phyloP scores from a whole-genome alignment of 345 rosid genomes.

The Hibiscus mutabilis region DNA sequence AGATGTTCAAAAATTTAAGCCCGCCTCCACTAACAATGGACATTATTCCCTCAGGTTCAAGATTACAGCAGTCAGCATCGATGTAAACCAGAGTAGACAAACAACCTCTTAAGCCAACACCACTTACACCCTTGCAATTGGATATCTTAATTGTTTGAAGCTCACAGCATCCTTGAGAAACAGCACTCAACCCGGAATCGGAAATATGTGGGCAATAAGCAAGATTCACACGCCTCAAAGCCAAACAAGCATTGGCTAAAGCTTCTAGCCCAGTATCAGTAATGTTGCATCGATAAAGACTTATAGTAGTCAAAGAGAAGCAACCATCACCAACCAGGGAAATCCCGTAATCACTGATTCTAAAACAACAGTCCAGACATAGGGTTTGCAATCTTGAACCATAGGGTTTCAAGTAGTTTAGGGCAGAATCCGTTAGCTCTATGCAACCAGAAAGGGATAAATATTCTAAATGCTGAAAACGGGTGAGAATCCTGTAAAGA shows the following conservation, averaged over 20 bases:
- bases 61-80: slow-evolving; percentile 50
- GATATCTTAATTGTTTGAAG: slow-evolving; percentile 52
- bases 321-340: slow-evolving; percentile 43
- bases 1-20: slow-evolving; percentile 48
- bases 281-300: slow-evolving; percentile 52
- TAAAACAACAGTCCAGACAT: slow-evolving; percentile 58
- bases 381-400: slow-evolving; percentile 47
- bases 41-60: slow-evolving; percentile 44
- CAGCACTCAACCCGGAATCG: slow-evolving; percentile 42
- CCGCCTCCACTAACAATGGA: slow-evolving; percentile 67
- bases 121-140: slow-evolving; percentile 38
- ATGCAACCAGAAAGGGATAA: slow-evolving; percentile 66
- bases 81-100: slow-evolving; percentile 41
- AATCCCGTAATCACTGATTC: slow-evolving; percentile 52
- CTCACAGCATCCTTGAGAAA: slow-evolving; percentile 38
- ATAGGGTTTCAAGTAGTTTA: slow-evolving; percentile 31
- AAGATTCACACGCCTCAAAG: slow-evolving; percentile 47
- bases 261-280: slow-evolving; percentile 50
- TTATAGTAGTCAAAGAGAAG: slow-evolving; percentile 37
- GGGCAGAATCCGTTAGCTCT: slow-evolving; percentile 47
- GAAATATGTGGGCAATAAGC: slow-evolving; percentile 44
- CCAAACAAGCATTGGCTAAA: slow-evolving; percentile 37
- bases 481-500: slow-evolving; percentile 49
- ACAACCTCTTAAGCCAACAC: slow-evolving; percentile 55
- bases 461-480: slow-evolving; percentile 51